Evolutionary conservation across 2,329 filamentous ascomycete species (phyloP), one percentile per base, ranked within the genome.

Genomic region (Mycosphaerelloides madeirae): DNA sequence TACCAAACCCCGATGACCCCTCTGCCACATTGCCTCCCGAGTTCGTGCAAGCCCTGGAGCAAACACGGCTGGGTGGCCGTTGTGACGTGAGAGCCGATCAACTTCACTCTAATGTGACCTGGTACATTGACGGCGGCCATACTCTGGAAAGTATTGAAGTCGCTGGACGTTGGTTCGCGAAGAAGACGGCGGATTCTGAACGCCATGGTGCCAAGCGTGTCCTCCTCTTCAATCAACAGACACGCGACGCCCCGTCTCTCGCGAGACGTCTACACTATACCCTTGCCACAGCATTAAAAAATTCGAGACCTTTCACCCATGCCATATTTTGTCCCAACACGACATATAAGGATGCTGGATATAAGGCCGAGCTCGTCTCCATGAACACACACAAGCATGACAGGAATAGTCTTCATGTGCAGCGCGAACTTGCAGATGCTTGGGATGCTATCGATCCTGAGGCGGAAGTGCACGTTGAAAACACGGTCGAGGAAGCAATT

Each of bases 181-280:
- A 65, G 34, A 65, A 56, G 50, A 67, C 61, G 29, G 53, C 59
- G 11, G 57, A 64, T 13, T 39, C 54, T n/a, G 51, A 45, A 7
- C 28, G 14, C 15, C 11, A 42, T 25, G 36, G 43, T 7, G 46
- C 49, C 3, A 48, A 69, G 5, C 71, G 87, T 0, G 72, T 84
- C 45, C 70, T 97, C 35, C 76, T 97, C 37, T 97, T 97, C 74
- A 96, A 96, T 66, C 91, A 96, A 66, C 88, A 95, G 61, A 88
- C 87, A 8, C 80, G 89, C 25, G 83, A 95, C 59, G 85, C 86
- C 4, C 68, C 72, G 3, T 71, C 77, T 13, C 74, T 94, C 1
- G 77, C 91, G 2, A 68, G 68, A 25, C 75, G 75, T 0, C 70
- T 95, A 1, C 73, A 88, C 44, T 62, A 71, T 8, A 79, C 78